Evolutionary conservation across 1,284 basidiomycete genomes (phyloP).

Genomic region (Trichosporon sp.): DNA sequence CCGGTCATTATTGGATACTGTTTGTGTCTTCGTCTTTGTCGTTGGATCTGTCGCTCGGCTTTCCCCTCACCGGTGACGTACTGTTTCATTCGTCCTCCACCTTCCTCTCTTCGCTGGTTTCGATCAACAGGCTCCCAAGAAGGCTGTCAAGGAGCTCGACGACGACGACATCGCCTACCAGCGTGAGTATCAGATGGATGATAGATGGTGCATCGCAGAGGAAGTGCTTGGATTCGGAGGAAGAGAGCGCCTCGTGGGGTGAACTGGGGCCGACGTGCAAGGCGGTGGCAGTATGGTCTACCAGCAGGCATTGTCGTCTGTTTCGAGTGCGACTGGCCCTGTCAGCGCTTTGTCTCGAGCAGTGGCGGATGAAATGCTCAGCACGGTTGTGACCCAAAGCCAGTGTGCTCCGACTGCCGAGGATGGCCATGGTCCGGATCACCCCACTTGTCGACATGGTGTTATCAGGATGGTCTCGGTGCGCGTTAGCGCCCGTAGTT

Average conservation of each 20-base stretch:
- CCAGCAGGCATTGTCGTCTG: too few relatives aligned
- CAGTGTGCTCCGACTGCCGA: background rate
- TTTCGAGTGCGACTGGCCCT: too few relatives aligned
- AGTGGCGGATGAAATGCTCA: too few relatives aligned
- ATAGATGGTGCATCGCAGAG: too few relatives aligned
- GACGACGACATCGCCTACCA: slow-evolving; percentile 48
- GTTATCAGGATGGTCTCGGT: background rate
- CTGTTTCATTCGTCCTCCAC: background rate
- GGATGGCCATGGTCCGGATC: background rate
- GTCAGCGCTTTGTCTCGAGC: too few relatives aligned
- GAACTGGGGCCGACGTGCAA: too few relatives aligned
- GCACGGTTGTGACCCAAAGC: too few relatives aligned
- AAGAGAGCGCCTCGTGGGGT: too few relatives aligned
- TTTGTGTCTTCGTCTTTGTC: too few relatives aligned
- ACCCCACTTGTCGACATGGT: background rate
- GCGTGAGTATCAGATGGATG: slow-evolving; percentile 21
- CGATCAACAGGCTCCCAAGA: slow-evolving; percentile 30
- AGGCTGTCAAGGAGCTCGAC: slow-evolving; percentile 39
- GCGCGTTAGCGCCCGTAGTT: background rate
- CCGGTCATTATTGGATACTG: background rate
- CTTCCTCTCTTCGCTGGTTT: background rate
- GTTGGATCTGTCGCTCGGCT: too few relatives aligned
- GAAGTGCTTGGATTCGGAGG: too few relatives aligned
- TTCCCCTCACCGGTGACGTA: background rate
- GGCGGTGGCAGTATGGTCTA: too few relatives aligned